Conservation (phyloP, 352 stramenopile genomes). For the Phytopythium boreale region DNA sequence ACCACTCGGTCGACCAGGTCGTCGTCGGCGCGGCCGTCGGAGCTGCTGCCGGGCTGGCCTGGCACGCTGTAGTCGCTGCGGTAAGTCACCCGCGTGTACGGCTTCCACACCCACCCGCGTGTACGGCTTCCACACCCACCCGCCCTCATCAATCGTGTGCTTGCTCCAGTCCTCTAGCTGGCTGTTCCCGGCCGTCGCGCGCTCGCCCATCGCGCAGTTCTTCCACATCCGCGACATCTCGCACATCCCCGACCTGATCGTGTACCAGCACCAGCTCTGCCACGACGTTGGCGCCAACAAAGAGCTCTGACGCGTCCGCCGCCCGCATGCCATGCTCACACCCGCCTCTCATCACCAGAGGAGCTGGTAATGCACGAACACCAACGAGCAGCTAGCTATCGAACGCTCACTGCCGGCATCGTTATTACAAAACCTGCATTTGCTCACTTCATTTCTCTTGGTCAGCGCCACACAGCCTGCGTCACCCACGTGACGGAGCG, state of each 20-base stretch:
- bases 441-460: not conserved
- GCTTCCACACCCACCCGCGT: not conserved
- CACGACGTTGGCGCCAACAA: conserved; percentile 12
- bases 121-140: not conserved
- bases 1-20: conserved; percentile 79
- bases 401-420: not conserved
- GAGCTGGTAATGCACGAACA: no score
- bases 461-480: not conserved
- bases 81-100: conserved; percentile 12
- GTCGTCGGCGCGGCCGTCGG: conserved; percentile 50
- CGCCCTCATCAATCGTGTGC: not conserved
- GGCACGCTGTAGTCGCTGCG: conserved; percentile 41
- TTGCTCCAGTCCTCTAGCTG: conserved; percentile 35
- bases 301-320: not conserved
- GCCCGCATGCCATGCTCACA: no score
- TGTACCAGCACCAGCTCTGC: conserved; percentile 71
- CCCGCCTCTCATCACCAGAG: conserved; percentile 1
- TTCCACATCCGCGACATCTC: conserved; percentile 76
- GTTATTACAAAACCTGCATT: not conserved
- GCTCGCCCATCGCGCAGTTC: conserved; percentile 43
- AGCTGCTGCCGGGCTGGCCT: conserved; percentile 34
- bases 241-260: conserved; percentile 72
- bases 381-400: no score
- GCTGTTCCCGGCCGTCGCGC: conserved; percentile 57
- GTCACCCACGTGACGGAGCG: not conserved